A percentile compares a stretch with the other conserved stretches of the same genome.
Evolutionary conservation across 306 rosid genomes (phyloP).

Genomic region (Vachellia collinsii): DNA sequence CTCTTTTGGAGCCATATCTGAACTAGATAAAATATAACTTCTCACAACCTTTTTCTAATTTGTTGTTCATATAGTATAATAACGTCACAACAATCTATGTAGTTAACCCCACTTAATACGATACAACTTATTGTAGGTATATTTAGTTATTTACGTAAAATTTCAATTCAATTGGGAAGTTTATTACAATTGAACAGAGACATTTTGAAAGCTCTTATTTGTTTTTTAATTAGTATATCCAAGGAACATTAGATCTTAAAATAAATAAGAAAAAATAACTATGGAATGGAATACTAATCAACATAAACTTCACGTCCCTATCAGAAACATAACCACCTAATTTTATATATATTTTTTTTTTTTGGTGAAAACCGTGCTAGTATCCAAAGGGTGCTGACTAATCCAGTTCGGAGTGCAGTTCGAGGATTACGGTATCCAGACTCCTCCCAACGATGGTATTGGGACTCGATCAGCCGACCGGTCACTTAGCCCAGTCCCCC

Average conservation of each 20-base stretch:
- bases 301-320: not conserved
- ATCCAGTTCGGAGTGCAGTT: too few relatives aligned
- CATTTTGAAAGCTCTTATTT: not conserved
- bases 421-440: too few relatives aligned
- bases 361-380: too few relatives aligned
- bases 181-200: not conserved
- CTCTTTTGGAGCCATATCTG: not conserved
- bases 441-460: too few relatives aligned
- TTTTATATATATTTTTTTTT: too few relatives aligned
- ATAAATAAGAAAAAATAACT: not conserved
- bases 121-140: not conserved
- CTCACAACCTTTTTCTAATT: not conserved
- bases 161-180: not conserved
- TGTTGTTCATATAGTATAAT: too few relatives aligned
- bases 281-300: not conserved
- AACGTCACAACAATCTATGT: accelerated
- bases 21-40: not conserved
- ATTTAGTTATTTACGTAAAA: not conserved
- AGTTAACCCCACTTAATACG: too few relatives aligned
- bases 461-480: too few relatives aligned
- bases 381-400: too few relatives aligned
- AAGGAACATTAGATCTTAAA: not conserved
- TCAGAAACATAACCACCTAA: not conserved
- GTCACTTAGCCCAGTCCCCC: too few relatives aligned
- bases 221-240: not conserved